Evolutionary conservation across 768 basidiomycete genomes (phyloP), one percentile per base, ranked within the genome.

Genomic region (Coprinopsis strossmayeri): DNA sequence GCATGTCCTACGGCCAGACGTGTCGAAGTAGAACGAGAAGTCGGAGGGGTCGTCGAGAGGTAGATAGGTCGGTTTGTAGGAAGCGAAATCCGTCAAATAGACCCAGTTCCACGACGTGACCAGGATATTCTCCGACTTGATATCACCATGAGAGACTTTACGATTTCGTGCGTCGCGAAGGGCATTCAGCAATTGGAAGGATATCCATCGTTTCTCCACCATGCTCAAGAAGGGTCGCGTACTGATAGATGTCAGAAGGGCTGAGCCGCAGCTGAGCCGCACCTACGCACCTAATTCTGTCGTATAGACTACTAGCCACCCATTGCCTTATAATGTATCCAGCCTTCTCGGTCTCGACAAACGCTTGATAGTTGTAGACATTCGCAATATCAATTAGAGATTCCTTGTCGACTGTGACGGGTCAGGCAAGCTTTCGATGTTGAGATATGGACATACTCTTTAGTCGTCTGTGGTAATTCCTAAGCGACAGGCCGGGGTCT

Each of bases 21-120:
- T 92, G 65, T 99, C 96, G 65, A 94, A 98, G 74, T 84, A 99
- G 72, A 93, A 96, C 3, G 93, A 94, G 65, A 97, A 99, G 67
- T 95, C 93, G 5, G 94, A 82, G 2, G 96, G 96, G 61, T 98
- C 94, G 60, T 99, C 92, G 37, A 97, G 77, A 0, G 96, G 96
- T 10, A 99, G 79, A 63, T 82, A 90, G 1, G 92, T 94, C 0
- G 94, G 96, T 63, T 99, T 99, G 77, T 90, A 94, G 0, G 84
- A 78, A 0, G 94, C 90, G 63, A 98, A 98, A 68, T 98, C 96
- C 34, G 94, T 89, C 44, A 99, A 73, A 59, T 93, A 92, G 10
- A 96, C 77, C 83, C 91, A 91, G 59, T 97, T 94, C 76, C 91
- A 94, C 0, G 95, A 93, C 0, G 94, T 93, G 42, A 98, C 91